Percentiles rank a stretch among this genome's conserved stretches.
Evolutionary conservation across 805 yeast genomes (phyloP).

Genomic region (Clavispora santaluciae): DNA sequence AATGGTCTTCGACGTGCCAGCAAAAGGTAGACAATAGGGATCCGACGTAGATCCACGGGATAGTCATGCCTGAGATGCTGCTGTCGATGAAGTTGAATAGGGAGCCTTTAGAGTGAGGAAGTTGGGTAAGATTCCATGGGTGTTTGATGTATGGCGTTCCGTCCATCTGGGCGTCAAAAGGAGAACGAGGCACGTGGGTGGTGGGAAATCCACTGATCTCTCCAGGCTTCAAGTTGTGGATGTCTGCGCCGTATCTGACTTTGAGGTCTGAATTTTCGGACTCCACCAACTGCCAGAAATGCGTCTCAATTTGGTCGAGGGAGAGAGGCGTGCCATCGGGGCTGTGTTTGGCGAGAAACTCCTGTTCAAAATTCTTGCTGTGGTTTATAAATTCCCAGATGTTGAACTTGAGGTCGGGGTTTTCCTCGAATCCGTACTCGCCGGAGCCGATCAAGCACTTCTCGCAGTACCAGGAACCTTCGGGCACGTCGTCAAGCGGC

Average conservation of each 20-base stretch:
- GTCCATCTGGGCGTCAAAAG: conserved; percentile 12
- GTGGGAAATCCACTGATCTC: conserved; percentile 74
- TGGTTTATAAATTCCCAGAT: conserved; percentile 55
- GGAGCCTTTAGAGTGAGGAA: conserved; percentile 69
- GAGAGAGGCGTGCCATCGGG: conserved; percentile 24
- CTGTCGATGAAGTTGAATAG: conserved; percentile 60
- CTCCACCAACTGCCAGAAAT: conserved; percentile 60
- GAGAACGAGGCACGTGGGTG: conserved; percentile 20
- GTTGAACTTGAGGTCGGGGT: conserved; percentile 46
- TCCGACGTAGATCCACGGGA: conserved; percentile 94
- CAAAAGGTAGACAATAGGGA: conserved; percentile 88
- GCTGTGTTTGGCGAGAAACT: conserved; percentile 34
- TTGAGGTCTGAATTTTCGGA: conserved; percentile 42
- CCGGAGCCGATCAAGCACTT: conserved; percentile 83
- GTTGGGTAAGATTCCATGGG: conserved; percentile 70
- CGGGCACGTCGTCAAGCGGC: conserved; percentile 48
- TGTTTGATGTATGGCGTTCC: conserved; percentile 43
- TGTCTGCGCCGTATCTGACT: conserved; percentile 82
- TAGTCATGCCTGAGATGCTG: conserved; percentile 85
- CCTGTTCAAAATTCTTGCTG: conserved; percentile 45
- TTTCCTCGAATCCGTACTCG: conserved; percentile 81
- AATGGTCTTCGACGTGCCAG: conserved; percentile 97
- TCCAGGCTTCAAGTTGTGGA: conserved; percentile 61
- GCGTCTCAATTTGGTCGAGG: conserved; percentile 48
- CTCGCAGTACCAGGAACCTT: conserved; percentile 74